Percentiles rank a stretch among this genome's conserved stretches.
These are phyloP conservation scores for Aureobasidium musti DNA, from an alignment of 2,329 filamentous ascomycete genomes.

Conservation along the genomic window DNA sequence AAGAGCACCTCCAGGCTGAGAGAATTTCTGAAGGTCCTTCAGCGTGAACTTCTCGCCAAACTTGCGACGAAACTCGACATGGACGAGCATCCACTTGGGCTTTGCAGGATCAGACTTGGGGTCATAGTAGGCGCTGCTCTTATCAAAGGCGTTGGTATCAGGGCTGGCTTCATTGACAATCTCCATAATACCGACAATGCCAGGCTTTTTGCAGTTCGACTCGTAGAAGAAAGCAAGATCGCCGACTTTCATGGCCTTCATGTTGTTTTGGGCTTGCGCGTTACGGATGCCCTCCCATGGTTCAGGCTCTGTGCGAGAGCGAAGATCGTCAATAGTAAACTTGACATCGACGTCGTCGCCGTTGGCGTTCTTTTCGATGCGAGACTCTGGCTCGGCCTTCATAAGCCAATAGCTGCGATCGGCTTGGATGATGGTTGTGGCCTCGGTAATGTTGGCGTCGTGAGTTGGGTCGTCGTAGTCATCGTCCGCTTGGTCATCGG, in stretches of 20 bases:
- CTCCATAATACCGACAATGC: constrained; percentile 66
- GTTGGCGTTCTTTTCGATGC: constrained; percentile 65
- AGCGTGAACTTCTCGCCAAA: constrained; percentile 71
- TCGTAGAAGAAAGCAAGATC: constrained; percentile 98
- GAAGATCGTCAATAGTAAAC: constrained; percentile 92
- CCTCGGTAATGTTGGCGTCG: constrained; percentile 22
- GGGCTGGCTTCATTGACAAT: constrained; percentile 81
- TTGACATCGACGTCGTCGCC: constrained; percentile 84
- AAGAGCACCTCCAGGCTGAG: constrained; percentile 56
- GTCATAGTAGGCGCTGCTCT: constrained; percentile 79
- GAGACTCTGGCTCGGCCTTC: constrained; percentile 73
- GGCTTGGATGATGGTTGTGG: constrained; percentile 19
- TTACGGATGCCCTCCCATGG: constrained; percentile 72
- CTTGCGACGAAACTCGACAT: constrained; percentile 84
- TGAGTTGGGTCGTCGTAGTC: constrained; percentile 14
- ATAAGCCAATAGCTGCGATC: constrained; percentile 50
- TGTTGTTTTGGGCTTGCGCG: constrained; percentile 74
- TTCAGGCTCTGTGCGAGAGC: constrained; percentile 71
- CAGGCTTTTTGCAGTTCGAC: constrained; percentile 86
- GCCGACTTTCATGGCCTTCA: constrained; percentile 85
- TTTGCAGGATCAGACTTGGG: constrained; percentile 62
- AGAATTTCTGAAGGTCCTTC: constrained; percentile 66
- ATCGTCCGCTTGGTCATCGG: constrained; percentile 28
- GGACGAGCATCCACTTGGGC: constrained; percentile 84
- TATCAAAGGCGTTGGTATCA: constrained; percentile 73